Evolutionary conservation across 1,139 yeast genomes (phyloP), one percentile per base, ranked within the genome.

Genomic region (Blastobotrys serpentis): DNA sequence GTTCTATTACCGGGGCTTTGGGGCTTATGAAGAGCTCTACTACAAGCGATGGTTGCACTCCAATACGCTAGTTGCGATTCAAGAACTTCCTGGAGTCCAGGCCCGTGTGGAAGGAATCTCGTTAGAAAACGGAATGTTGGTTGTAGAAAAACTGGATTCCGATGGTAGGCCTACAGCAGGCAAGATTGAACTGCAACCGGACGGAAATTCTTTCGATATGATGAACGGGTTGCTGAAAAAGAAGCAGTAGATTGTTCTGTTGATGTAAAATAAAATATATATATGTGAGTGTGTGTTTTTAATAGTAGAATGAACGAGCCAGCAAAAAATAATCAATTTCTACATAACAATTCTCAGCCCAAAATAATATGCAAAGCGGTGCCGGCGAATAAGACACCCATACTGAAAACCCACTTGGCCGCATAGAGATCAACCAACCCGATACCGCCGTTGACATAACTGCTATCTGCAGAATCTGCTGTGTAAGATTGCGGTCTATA

Each of bases 161-260:
- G 61, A 67, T 16, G 74, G 74, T 36, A 61, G 58, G 16, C 69
- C 71, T 11, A 78, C 81, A 2, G 85, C 87, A 0, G 75, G 72
- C 34, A 56, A 47, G 37, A 81, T 77, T 56, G 85, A 87, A 58
- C 70, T 94, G 43, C 98, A 89, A 64, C 98, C 99, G 0, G 98
- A 94, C 65, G 98, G 98, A 0, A 94, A 94, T 65, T 87, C 97
- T 1, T 94, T 94, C 63, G 98, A 94, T 64, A 90, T 94, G 74
- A 85, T 92, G 71, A 85, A 79, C 59, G 98, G 98, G 0, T 72
- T 94, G 55, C 84, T 94, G n/a, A 86, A 88, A 52, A 81, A 77
- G 58, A 71, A 70, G 56, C 44, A 42, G 21, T 57, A 37, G 47
- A 16, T 7, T 14, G 4, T 7, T 29, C 13, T 29, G 4, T 29